Conservation (phyloP, 176 grass and related monocot genomes). For the Saccharum spontaneum region DNA sequence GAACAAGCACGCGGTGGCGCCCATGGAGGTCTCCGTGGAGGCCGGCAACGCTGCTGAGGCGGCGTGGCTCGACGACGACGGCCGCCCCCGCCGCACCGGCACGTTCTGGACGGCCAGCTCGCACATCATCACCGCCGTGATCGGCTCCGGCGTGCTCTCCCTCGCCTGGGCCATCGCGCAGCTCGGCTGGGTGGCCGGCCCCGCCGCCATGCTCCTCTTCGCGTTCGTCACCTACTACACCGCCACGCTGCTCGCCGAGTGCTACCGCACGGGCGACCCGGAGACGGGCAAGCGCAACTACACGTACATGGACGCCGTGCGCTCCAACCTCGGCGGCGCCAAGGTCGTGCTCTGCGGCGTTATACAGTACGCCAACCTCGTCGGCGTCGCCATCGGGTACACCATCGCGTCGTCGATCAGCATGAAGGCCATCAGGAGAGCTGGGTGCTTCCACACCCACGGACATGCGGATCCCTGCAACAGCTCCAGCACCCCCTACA, state of each 20-base stretch:
- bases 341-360: conserved; percentile 42
- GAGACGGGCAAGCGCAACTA: no score
- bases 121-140: no score
- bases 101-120: no score
- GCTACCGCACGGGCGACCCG: no score
- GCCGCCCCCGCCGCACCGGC: not conserved
- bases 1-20: not conserved
- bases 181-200: no score
- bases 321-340: conserved; percentile 40
- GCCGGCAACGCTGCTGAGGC: conserved; percentile 29
- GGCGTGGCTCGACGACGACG: conserved; percentile 66
- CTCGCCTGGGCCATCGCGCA: no score
- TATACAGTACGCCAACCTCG: conserved; percentile 53
- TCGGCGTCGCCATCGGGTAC: conserved; percentile 48
- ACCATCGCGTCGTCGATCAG: conserved; percentile 50
- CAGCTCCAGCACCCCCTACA: conserved; percentile 46
- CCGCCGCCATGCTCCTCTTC: no score
- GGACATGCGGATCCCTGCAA: conserved; percentile 20
- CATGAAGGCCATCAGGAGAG: conserved; percentile 41
- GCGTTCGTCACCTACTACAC: no score
- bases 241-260: no score
- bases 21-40: conserved; percentile 52
- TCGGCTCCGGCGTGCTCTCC: no score
- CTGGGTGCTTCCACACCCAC: conserved; percentile 34
- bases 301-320: no score